Percentiles rank a stretch among this genome's conserved stretches.
Conservation (phyloP, 805 yeast species). For the Diddensiella transvaalensis region DNA sequence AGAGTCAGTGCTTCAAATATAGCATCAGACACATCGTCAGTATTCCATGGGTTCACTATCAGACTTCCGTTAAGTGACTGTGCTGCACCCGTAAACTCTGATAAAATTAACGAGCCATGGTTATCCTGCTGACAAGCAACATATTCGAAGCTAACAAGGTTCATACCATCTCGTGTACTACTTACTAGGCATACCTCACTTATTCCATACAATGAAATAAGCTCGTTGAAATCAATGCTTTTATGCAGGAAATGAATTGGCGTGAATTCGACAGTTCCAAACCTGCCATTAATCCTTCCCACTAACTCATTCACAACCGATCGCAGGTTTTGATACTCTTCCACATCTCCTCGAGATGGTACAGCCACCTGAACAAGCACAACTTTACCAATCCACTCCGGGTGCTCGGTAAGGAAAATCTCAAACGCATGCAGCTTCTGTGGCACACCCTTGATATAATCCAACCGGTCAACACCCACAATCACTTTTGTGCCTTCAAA, state of each 20-base stretch:
- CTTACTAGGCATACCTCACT: conserved; percentile 91
- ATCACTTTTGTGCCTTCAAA: conserved; percentile 77
- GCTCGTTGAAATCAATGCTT: conserved; percentile 84
- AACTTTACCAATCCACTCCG: conserved; percentile 98
- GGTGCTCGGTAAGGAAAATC: conserved; percentile 84
- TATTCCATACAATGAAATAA: conserved; percentile 78
- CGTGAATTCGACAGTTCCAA: conserved; percentile 95
- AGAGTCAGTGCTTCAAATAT: conserved; percentile 82
- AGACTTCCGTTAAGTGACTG: conserved; percentile 93
- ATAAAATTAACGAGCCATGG: conserved; percentile 80
- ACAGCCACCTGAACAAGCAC: conserved; percentile 95
- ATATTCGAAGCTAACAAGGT: conserved; percentile 91
- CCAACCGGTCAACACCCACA: conserved; percentile 95
- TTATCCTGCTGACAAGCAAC: conserved; percentile 89
- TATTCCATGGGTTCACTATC: conserved; percentile 97
- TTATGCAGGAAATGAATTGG: conserved; percentile 97
- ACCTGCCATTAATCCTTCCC: conserved; percentile 93
- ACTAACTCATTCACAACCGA: conserved; percentile 95
- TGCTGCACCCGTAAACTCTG: conserved; percentile 99
- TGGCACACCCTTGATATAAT: conserved; percentile 97
- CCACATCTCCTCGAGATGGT: conserved; percentile 96
- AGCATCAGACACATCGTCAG: conserved; percentile 85
- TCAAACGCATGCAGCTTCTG: conserved; percentile 96
- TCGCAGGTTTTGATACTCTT: conserved; percentile 90
- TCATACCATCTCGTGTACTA: conserved; percentile 98